phyloP scores from a whole-genome alignment of 2,329 filamentous ascomycete genomes.

The Cladosporium halotolerans region DNA sequence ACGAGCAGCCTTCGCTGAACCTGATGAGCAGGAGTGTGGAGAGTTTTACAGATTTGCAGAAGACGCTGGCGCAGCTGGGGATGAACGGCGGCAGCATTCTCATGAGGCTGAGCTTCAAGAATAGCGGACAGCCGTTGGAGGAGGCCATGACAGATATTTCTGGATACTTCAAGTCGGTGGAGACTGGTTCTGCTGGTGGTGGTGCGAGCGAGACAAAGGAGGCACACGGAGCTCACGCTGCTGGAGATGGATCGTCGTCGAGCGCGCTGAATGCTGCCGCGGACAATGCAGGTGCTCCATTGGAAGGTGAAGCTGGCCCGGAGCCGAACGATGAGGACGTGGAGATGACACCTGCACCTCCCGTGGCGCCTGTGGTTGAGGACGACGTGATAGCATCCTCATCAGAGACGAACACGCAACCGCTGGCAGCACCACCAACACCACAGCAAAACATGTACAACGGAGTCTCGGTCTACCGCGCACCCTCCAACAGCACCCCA shows the following conservation, averaged over 20 bases:
- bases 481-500: constrained; percentile 68
- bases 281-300: constrained; percentile 18
- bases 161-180: constrained; percentile 57
- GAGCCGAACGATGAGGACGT: constrained; percentile 22
- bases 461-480: constrained; percentile 57
- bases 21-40: constrained; percentile 75
- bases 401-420: constrained; percentile 17
- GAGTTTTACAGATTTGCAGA: constrained; percentile 75
- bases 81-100: constrained; percentile 78
- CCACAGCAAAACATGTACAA: constrained; percentile 15
- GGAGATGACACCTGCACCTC: constrained; percentile 1
- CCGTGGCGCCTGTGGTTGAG: constrained; percentile 17
- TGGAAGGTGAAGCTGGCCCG: constrained; percentile 18
- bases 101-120: constrained; percentile 69
- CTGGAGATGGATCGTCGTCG: constrained; percentile 13
- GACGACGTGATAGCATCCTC: constrained; percentile 27
- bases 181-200: constrained; percentile 23
- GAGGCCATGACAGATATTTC: constrained; percentile 79
- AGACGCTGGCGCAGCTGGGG: constrained; percentile 79
- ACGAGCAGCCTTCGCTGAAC: constrained; percentile 79
- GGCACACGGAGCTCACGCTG: constrained; percentile 20
- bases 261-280: constrained; percentile 21
- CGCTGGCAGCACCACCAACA: constrained; percentile 3
- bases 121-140: constrained; percentile 70
- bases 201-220: constrained; percentile 12